Evolutionary conservation across 1,284 basidiomycete genomes (phyloP).

Genomic region (Vanrija humicola): DNA sequence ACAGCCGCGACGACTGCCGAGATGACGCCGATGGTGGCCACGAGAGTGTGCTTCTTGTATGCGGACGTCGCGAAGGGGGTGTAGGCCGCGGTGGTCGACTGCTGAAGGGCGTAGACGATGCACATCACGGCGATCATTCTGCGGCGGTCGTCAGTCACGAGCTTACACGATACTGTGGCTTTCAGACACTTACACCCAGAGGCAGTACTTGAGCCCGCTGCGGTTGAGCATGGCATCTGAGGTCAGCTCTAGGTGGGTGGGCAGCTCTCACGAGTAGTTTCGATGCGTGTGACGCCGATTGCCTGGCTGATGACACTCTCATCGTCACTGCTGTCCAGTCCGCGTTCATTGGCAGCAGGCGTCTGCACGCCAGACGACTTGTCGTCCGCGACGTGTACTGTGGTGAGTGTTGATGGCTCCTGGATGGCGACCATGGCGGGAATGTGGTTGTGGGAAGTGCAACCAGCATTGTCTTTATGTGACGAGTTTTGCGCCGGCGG

Average conservation of each 20-base stretch:
- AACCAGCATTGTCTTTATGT: too few species aligned
- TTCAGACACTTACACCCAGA: conserved; percentile 4
- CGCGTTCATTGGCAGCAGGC: too few species aligned
- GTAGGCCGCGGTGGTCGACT: conserved; percentile 26
- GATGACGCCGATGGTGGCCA: conserved; percentile 38
- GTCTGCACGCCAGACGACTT: too few species aligned
- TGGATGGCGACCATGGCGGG: too few species aligned
- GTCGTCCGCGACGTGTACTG: too few species aligned
- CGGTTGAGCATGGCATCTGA: conserved; percentile 27
- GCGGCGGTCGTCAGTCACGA: not conserved
- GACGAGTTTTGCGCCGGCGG: too few species aligned
- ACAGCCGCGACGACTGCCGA: conserved; percentile 37
- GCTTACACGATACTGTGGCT: conserved; percentile 10
- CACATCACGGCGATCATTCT: conserved; percentile 23
- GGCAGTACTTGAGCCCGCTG: conserved; percentile 4
- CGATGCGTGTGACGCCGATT: conserved; percentile 34
- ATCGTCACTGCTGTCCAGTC: too few species aligned
- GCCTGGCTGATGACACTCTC: conserved; percentile 15
- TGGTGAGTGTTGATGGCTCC: too few species aligned
- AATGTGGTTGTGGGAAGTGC: too few species aligned
- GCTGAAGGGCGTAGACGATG: conserved; percentile 20
- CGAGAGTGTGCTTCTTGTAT: conserved; percentile 35
- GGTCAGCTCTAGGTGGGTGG: not conserved
- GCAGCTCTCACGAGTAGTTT: conserved; percentile 20
- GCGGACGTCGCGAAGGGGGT: conserved; percentile 36